Evolutionary conservation across 441 rosid genomes (phyloP), one percentile per base, ranked within the genome.

Genomic region (Hypseocharis bilobata): DNA sequence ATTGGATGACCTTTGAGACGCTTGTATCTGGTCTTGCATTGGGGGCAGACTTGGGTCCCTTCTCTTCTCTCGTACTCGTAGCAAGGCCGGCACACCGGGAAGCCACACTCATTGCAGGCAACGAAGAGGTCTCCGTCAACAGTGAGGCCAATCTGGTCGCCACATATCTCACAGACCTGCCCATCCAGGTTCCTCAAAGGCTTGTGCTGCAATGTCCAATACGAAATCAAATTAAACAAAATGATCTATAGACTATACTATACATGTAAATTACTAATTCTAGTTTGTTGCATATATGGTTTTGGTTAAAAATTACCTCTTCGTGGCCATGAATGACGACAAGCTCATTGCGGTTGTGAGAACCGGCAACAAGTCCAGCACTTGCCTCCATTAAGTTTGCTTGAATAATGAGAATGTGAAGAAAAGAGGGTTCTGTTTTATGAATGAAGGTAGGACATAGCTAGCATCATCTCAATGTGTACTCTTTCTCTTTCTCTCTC

Each of bases 321-420:
- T 93, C 97, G 59, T 93, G 99, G 74, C 88, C 88, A 23, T 91
- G 97, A 68, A 93, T 93, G 75, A 91, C 99, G 4, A 93, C 96
- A 28, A 93, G 97, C 78, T 93, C 99, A 6, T 93, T 93, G 70
- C 99, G 94, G 77, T 90, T 93, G 83, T 90, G 98, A 25, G 98
- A 93, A 56, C 98, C 98, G 19, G 97, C 98, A 0, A 93, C 96
- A 8, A 93, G 95, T 58, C 97, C 98, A 51, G 97, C 99, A 28
- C 90, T 87, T 16, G 99, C 99, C 81, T 93, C 98, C 98, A 93
- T 93, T n/a, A n/a, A n/a, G n/a, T n/a, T n/a, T n/a, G n/a, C n/a
- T n/a, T n/a, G n/a, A n/a, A n/a, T n/a, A n/a, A n/a, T n/a, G n/a
- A n/a, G n/a, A n/a, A n/a, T n/a, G n/a, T n/a, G n/a, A n/a, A n/a